Evolutionary conservation across 257 asterid genomes (phyloP).

Genomic region (Nicotiana attenuata): DNA sequence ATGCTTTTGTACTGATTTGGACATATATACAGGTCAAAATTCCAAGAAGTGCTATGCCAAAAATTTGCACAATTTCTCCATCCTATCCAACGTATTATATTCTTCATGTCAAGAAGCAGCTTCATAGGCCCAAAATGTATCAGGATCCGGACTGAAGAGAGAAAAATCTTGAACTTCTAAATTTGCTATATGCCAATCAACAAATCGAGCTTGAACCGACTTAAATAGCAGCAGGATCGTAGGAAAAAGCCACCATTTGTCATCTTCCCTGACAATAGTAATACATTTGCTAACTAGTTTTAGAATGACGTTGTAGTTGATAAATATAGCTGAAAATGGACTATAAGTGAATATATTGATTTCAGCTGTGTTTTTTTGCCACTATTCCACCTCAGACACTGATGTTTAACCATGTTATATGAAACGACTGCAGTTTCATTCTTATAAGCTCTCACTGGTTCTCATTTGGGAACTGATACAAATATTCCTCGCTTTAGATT

Average conservation of each 20-base stretch:
- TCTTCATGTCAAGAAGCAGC: constrained; percentile 41
- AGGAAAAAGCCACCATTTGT: constrained; percentile 89
- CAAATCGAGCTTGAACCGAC: constrained; percentile 76
- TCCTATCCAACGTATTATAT: not conserved
- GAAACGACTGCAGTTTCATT: not conserved
- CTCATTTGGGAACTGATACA: not conserved
- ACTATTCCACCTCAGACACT: not conserved
- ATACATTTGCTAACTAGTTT: not conserved
- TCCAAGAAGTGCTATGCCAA: not conserved
- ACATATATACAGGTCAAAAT: constrained; percentile 25
- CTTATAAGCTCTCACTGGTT: not conserved
- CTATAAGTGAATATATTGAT: not conserved
- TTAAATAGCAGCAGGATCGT: constrained; percentile 64
- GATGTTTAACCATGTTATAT: not conserved
- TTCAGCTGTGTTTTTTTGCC: not conserved
- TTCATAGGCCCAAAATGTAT: constrained; percentile 94
- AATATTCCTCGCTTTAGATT: not conserved
- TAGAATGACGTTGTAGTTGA: not conserved
- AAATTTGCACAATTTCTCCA: constrained; percentile 8
- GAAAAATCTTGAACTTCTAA: constrained; percentile 79
- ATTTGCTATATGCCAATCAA: constrained; percentile 91
- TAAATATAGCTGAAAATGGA: not conserved
- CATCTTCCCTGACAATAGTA: constrained; percentile 65
- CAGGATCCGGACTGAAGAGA: constrained; percentile 82
- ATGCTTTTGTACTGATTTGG: constrained; percentile 40